Evolutionary conservation across 1,284 basidiomycete genomes (phyloP).

Genomic region (Tilletia caries): DNA sequence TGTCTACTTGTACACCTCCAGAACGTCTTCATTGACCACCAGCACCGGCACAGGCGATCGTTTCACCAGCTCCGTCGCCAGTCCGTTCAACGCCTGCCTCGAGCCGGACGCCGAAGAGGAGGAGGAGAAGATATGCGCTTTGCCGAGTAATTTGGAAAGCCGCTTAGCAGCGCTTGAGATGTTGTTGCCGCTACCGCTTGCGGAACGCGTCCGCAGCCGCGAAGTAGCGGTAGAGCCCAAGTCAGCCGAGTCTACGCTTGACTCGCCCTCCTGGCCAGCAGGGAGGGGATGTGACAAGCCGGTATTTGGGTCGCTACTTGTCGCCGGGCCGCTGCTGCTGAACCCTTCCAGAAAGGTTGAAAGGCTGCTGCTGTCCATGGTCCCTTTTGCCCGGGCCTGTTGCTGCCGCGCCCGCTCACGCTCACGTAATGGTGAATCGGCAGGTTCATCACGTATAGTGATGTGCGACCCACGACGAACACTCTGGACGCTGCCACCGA

Average conservation of each 20-base stretch:
- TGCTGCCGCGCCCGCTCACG: neutral
- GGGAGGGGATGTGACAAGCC: neutral
- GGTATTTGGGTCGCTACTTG: neutral
- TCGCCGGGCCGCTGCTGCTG: neutral
- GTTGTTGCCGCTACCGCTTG: neutral
- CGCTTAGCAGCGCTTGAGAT: neutral
- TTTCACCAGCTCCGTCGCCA: neutral
- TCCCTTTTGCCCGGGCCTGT: neutral
- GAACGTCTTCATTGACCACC: neutral
- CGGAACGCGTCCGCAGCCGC: neutral
- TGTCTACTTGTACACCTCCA: neutral
- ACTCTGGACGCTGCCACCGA: too few relatives aligned
- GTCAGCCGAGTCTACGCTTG: neutral
- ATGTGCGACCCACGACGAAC: neutral
- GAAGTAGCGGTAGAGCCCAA: too few relatives aligned
- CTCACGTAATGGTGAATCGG: neutral
- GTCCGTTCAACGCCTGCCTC: neutral
- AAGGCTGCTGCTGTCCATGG: neutral
- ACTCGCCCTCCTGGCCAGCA: neutral
- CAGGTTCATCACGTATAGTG: neutral
- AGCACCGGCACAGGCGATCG: neutral
- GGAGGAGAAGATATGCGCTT: neutral
- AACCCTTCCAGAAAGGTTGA: neutral
- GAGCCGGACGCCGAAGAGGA: neutral
- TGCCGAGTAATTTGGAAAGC: conserved; percentile 6